Conservation (phyloP, 148 eudicot species). For the Dysphania ambrosioides region DNA sequence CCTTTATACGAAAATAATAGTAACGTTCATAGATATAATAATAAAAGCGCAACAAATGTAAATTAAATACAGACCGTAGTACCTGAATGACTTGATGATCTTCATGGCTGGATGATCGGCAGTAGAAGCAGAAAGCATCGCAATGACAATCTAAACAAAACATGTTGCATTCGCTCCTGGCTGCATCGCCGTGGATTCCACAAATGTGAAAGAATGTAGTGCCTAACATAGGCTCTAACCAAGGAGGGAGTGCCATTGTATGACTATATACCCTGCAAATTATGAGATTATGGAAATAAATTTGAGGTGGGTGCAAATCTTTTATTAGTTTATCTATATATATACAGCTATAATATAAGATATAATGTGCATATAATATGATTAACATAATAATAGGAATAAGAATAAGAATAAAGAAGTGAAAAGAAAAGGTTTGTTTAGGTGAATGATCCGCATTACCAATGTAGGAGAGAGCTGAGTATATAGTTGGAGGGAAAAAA, state of each 20-base stretch:
- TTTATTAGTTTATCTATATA: not conserved
- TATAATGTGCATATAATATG: not conserved
- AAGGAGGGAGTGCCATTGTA: constrained; percentile 44
- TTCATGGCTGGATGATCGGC: constrained; percentile 70
- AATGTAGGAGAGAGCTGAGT: not conserved
- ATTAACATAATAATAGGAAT: not conserved
- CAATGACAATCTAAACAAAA: constrained; percentile 73
- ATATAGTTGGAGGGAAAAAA: not conserved
- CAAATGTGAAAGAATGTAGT: constrained; percentile 68
- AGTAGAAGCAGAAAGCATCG: constrained; percentile 76
- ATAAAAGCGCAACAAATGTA: too few species aligned
- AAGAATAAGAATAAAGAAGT: not conserved
- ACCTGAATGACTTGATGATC: constrained; percentile 94
- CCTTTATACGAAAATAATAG: not conserved
- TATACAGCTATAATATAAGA: not conserved
- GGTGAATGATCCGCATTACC: constrained; percentile 29
- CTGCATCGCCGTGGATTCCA: constrained; percentile 64
- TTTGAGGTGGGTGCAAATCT: not conserved
- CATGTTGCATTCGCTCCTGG: constrained; percentile 90
- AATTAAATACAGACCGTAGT: too few species aligned
- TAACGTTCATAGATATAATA: too few species aligned
- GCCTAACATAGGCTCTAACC: constrained; percentile 71
- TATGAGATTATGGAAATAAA: not conserved
- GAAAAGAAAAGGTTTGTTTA: not conserved
- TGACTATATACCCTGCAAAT: constrained; percentile 22